Evolutionary conservation across 1,139 yeast species (phyloP).

Genomic region (Geotrichum fermentans): DNA sequence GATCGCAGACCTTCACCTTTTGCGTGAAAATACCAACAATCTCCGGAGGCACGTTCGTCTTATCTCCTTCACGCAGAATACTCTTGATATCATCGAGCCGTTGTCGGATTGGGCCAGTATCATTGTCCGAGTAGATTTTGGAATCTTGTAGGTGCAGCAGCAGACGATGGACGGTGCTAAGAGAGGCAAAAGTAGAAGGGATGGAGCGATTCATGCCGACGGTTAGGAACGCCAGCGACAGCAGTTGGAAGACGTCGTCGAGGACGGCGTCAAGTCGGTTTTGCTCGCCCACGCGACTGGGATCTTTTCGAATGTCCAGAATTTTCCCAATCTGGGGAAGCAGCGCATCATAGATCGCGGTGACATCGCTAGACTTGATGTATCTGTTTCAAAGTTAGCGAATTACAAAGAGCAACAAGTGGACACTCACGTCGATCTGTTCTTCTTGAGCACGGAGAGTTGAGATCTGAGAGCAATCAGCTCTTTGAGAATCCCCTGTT

Average conservation of each 20-base stretch:
- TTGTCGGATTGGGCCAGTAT: constrained; percentile 66
- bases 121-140: constrained; percentile 76
- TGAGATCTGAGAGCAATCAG: constrained; percentile 42
- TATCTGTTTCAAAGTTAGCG: constrained; percentile 29
- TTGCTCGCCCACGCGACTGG: constrained; percentile 28
- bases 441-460: constrained; percentile 47
- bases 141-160: constrained; percentile 77
- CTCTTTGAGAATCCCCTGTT: constrained; percentile 43
- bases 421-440: constrained; percentile 41
- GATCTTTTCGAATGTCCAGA: constrained; percentile 32
- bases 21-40: constrained; percentile 31
- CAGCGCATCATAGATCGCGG: constrained; percentile 43
- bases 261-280: constrained; percentile 59
- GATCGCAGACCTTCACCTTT: constrained; percentile 32
- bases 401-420: background rate
- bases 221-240: constrained; percentile 80
- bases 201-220: constrained; percentile 87
- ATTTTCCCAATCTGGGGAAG: constrained; percentile 33
- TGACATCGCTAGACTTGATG: constrained; percentile 50
- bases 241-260: constrained; percentile 83
- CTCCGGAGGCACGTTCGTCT: constrained; percentile 31
- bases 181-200: constrained; percentile 88
- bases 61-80: constrained; percentile 44
- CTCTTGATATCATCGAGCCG: constrained; percentile 63
- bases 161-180: constrained; percentile 76